Conservation (phyloP, 1,284 basidiomycete genomes). For the Gymnopus androsaceus region DNA sequence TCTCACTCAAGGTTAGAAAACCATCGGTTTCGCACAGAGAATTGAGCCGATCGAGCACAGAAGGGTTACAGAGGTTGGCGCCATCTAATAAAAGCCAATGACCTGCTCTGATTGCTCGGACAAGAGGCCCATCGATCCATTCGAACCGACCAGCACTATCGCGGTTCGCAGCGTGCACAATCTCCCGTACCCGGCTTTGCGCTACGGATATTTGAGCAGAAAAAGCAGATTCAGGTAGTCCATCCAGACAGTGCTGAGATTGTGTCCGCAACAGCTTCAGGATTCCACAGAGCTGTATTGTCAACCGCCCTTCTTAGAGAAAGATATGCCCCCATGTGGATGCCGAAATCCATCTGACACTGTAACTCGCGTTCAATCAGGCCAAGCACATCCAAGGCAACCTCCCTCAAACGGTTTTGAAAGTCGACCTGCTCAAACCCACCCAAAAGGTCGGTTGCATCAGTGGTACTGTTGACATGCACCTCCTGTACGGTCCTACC, state of each 20-base stretch:
- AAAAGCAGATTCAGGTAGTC: neutral
- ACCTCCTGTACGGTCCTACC: conserved; percentile 78
- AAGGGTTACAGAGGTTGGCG: conserved; percentile 94
- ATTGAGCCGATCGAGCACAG: conserved; percentile 96
- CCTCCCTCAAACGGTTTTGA: conserved; percentile 37
- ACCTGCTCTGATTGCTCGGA: conserved; percentile 85
- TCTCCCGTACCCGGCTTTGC: conserved; percentile 15
- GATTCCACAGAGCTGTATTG: neutral
- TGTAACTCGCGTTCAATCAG: conserved; percentile 45
- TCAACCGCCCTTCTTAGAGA: neutral
- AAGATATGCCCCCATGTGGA: neutral
- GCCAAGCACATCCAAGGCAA: conserved; percentile 42
- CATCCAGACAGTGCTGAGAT: neutral
- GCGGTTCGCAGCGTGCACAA: conserved; percentile 24
- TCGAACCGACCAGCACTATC: conserved; percentile 69
- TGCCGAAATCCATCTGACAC: neutral
- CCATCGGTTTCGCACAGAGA: conserved; percentile 93
- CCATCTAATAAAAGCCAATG: conserved; percentile 92
- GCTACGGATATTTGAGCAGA: neutral
- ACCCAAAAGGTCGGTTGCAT: conserved; percentile 93
- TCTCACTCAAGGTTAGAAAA: conserved; percentile 82
- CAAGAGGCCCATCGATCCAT: conserved; percentile 96
- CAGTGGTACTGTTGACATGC: conserved; percentile 84
- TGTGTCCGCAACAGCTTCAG: neutral
- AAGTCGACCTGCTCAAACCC: conserved; percentile 91